Evolutionary conservation across 805 yeast species (phyloP).

Genomic region (Jamesozyma jinghongensis): DNA sequence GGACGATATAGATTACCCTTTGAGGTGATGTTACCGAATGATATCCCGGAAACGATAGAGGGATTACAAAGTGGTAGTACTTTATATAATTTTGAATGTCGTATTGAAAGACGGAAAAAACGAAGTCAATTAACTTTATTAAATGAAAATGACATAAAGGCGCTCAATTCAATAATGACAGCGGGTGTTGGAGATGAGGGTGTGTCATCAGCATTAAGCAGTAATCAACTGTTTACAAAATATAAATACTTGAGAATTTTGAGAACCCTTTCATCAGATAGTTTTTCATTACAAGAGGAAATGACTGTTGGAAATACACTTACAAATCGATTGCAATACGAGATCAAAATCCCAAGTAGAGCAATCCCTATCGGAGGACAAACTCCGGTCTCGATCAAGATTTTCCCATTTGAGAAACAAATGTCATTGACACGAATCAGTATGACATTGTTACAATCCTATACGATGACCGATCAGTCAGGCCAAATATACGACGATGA

Average conservation of each 20-base stretch:
- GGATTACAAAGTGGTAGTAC: slow-evolving; percentile 75
- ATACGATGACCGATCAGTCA: slow-evolving; percentile 44
- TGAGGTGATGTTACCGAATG: slow-evolving; percentile 70
- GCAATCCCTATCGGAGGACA: slow-evolving; percentile 81
- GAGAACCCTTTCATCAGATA: slow-evolving; percentile 73
- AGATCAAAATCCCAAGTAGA: slow-evolving; percentile 72
- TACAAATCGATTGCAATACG: slow-evolving; percentile 83
- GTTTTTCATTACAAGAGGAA: slow-evolving; percentile 55
- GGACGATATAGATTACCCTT: slow-evolving; percentile 89
- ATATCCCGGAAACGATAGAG: slow-evolving; percentile 78
- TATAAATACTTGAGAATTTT: slow-evolving; percentile 64
- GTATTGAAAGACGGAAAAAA: slow-evolving; percentile 42
- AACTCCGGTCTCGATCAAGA: slow-evolving; percentile 55
- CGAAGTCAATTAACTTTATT: too few species aligned
- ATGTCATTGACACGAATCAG: slow-evolving; percentile 58
- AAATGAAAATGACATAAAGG: slow-evolving; percentile 1
- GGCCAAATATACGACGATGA: slow-evolving; percentile 56
- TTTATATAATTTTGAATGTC: slow-evolving; percentile 62
- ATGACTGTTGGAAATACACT: slow-evolving; percentile 85
- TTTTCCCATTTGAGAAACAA: slow-evolving; percentile 76
- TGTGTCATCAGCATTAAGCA: neutral
- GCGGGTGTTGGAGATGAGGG: too few species aligned
- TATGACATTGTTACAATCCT: slow-evolving; percentile 58
- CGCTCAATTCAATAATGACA: slow-evolving; percentile 1
- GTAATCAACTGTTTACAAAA: slow-evolving; percentile 1